A percentile compares a stretch with the other conserved stretches of the same genome.
These are phyloP conservation scores for Elaphomyces granulatus DNA, from an alignment of 495 filamentous ascomycete species.

Conservation along the genomic window DNA sequence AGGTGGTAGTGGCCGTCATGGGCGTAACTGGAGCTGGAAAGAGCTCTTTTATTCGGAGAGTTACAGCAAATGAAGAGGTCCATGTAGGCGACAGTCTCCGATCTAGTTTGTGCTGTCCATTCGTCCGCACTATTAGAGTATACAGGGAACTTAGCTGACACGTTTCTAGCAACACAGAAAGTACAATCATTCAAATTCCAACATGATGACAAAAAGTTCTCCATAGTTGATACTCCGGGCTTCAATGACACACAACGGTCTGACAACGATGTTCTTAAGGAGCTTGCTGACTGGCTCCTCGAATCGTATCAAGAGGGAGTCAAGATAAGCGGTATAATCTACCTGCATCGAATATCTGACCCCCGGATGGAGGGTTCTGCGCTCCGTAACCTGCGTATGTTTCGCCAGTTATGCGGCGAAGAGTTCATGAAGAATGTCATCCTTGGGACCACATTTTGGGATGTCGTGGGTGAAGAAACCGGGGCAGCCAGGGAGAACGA, in stretches of 20 bases:
- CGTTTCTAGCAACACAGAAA: no score
- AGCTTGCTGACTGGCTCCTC: constrained; percentile 19
- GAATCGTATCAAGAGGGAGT: constrained; percentile 13
- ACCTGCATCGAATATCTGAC: constrained; percentile 14
- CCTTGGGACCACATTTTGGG: constrained; percentile 9
- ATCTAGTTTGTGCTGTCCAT: not conserved
- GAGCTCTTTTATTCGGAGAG: not conserved
- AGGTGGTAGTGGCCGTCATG: no score
- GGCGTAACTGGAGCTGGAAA: not conserved
- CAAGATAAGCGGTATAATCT: constrained; percentile 16
- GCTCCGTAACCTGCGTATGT: constrained; percentile 14
- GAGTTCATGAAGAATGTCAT: not conserved
- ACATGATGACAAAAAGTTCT: no score
- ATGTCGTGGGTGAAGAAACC: not conserved
- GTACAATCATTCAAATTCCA: no score
- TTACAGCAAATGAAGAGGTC: not conserved
- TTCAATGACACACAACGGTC: not conserved
- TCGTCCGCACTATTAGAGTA: no score
- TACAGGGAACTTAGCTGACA: no score
- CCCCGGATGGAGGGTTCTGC: constrained; percentile 12
- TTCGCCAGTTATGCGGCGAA: constrained; percentile 13
- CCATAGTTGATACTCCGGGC: constrained; percentile 9
- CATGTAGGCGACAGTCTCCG: not conserved
- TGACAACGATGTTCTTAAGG: constrained; percentile 2
- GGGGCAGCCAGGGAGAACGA: constrained; percentile 1